Base-by-base conservation (phyloP, 306 rosid species). In the Acacia melanoxylon region DNA sequence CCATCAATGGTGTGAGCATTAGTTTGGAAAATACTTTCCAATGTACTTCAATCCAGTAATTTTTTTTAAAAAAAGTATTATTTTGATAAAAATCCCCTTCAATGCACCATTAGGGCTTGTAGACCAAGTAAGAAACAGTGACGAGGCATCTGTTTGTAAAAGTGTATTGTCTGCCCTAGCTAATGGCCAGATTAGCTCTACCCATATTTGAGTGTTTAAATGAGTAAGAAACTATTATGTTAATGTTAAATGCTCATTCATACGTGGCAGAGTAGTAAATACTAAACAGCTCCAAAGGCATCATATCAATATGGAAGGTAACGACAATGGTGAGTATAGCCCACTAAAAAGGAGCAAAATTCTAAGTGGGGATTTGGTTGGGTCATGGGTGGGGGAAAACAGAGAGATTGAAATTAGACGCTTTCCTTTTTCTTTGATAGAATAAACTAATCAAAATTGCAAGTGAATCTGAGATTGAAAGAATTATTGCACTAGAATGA, bases 331-430 rank as follows among this genome's bases (percentile, higher is more conserved):
- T 74, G 68, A 78, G 76, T 66, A 13, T 11, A 59, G 72, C 46
- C 86, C 88, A 83, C 71, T 65, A 80, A 78, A 81, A 77, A 76
- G 76, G 66, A 80, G 79, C 58, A 69, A 68, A 84, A 88, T 88
- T 86, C 90, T 78, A 67, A 72, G 83, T 71, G 42, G 49, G 69
- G 79, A 33, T 75, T 20, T 54, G 61, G 24, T 54, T 54, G 25
- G 61, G 61, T 52, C 61, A 3, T 52, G 61, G 10, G 24, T 52
- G 61, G 61, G 59, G 24, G 2, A 46, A 80, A 77, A 35, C 61
- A 6, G 5, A 81, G 74, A 85, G 56, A 65, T 67, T 54, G 83
- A 90, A 89, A 92, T 89, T 86, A 79, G 90, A 94, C 90, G 85
- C 97, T 80, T 87, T 29, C 67, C 20, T 87, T 35, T 24, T 68